A percentile compares a stretch with the other conserved stretches of the same genome.
phyloP scores from a whole-genome alignment of 2,329 filamentous ascomycete species.

The Paradendryphiella salina region DNA sequence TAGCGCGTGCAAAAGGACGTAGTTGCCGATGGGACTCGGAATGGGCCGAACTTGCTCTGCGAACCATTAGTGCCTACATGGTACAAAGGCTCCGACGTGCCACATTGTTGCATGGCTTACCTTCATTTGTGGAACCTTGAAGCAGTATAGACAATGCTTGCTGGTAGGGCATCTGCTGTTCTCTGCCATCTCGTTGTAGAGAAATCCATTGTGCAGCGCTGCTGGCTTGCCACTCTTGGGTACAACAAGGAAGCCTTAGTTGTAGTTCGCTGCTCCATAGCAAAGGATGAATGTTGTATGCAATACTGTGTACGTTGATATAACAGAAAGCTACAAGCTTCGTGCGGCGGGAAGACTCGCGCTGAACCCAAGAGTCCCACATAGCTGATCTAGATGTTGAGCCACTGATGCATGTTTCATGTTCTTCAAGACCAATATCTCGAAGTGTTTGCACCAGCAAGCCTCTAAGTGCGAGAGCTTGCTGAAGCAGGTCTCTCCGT shows the following conservation, averaged over 20 bases:
- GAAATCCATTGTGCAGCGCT: constrained; percentile 35
- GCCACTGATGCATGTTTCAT: constrained; percentile 5
- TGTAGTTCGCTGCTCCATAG: constrained; percentile 38
- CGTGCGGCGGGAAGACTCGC: constrained; percentile 36
- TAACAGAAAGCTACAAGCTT: constrained; percentile 41
- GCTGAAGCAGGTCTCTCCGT: constrained; percentile 33
- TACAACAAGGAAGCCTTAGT: constrained; percentile 33
- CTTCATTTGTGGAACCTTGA: constrained; percentile 18
- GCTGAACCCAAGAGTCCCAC: constrained; percentile 39
- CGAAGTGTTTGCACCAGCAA: constrained; percentile 35
- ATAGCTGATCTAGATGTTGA: constrained; percentile 27
- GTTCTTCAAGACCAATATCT: constrained; percentile 35
- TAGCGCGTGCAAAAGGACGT: constrained; percentile 37
- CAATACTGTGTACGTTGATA: constrained; percentile 40
- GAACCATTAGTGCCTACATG: background rate
- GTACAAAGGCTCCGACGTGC: background rate
- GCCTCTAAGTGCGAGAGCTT: constrained; percentile 36
- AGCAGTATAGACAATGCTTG: constrained; percentile 34
- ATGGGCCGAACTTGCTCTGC: constrained; percentile 29
- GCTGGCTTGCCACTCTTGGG: constrained; percentile 32
- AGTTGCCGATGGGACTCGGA: constrained; percentile 39
- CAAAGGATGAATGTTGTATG: constrained; percentile 38
- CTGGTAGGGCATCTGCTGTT: constrained; percentile 36
- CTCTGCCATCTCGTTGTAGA: constrained; percentile 28
- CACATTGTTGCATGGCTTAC: background rate